phyloP scores from a whole-genome alignment of 2,329 filamentous ascomycete genomes.

The Chrysoporthe puriensis region DNA sequence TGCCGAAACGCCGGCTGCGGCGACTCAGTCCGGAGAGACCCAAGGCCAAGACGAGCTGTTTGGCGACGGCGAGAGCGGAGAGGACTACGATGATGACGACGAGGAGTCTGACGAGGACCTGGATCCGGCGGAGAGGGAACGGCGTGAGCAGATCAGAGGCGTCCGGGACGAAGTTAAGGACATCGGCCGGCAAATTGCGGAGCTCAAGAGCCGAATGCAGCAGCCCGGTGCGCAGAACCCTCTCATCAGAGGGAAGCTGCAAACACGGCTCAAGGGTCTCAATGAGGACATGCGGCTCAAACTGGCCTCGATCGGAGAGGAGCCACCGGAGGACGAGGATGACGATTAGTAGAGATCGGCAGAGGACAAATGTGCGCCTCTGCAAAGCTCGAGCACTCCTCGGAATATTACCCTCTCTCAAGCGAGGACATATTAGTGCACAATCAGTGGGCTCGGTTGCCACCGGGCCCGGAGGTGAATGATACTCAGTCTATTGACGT shows the following conservation, averaged over 20 bases:
- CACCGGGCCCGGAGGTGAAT: neutral
- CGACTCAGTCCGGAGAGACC: slow-evolving; percentile 49
- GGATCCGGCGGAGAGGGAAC: slow-evolving; percentile 57
- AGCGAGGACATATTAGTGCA: neutral
- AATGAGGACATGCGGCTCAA: slow-evolving; percentile 46
- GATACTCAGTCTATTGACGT: neutral
- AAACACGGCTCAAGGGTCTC: slow-evolving; percentile 51
- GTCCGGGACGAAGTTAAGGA: slow-evolving; percentile 59
- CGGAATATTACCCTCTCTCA: neutral
- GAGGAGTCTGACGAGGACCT: slow-evolving; percentile 58
- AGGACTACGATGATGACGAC: slow-evolving; percentile 53
- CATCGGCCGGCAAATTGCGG: slow-evolving; percentile 54
- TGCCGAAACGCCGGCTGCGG: slow-evolving; percentile 46
- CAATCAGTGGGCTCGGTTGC: neutral
- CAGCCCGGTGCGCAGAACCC: slow-evolving; percentile 51
- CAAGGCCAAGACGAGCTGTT: slow-evolving; percentile 48
- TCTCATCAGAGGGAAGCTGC: slow-evolving; percentile 55
- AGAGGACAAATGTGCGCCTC: neutral
- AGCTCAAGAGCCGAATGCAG: slow-evolving; percentile 49
- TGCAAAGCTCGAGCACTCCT: neutral
- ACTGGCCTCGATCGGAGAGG: slow-evolving; percentile 41
- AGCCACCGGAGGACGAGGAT: slow-evolving; percentile 37
- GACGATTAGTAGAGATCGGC: slow-evolving; percentile 16
- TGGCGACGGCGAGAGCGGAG: slow-evolving; percentile 44
- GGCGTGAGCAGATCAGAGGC: slow-evolving; percentile 55